Base-by-base conservation (phyloP, 768 basidiomycete species). In the Suillus luteus region DNA sequence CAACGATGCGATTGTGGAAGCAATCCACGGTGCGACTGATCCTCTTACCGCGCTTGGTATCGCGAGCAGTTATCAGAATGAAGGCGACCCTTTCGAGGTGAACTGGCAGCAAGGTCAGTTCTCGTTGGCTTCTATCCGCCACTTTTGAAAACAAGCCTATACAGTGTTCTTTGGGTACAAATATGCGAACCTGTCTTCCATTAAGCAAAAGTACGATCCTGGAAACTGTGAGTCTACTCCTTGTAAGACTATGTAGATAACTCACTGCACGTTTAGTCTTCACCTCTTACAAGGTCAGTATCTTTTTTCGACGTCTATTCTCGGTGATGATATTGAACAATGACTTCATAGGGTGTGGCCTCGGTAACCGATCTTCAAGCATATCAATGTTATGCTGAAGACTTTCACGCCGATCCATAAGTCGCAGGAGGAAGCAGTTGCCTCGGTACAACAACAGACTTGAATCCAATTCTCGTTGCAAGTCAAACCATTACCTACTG, bases 121-220 rank as follows among this genome's bases (percentile, higher is more conserved):
- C 8, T 43, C 8, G 14, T 35, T 31, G 55, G 12, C 0, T 14
- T 1, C 14, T 17, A 51, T 10, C 24, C 58, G 7, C n/a, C 41
- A 2, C 44, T 24, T 31, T 14, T 52, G 63, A 40, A 37, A 14
- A 27, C 17, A 38, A 17, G 10, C 17, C 0, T 31, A 15, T 33
- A n/a, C n/a, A 72, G 68, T 52, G 22, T 72, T 70, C 46, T 70
- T 71, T 37, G 65, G 68, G 41, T 64, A 66, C 57, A 72, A 71
- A 48, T 70, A 70, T 37, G 43, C 62, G 2, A 27, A 40, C 5
- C 41, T 72, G 24, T 65, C 60, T 19, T 54, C 60, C 2, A 71
- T 72, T 59, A 72, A 71, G 24, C 68, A 64, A 64, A 70, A 64
- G 46, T 71, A 71, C 12, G 68, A 72, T 48, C 70, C 68, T 7